A percentile compares a stretch with the other conserved stretches of the same genome.
These are phyloP conservation scores for Saccharum officinarum DNA, from an alignment of 176 grass and related monocot species.

Conservation along the genomic window DNA sequence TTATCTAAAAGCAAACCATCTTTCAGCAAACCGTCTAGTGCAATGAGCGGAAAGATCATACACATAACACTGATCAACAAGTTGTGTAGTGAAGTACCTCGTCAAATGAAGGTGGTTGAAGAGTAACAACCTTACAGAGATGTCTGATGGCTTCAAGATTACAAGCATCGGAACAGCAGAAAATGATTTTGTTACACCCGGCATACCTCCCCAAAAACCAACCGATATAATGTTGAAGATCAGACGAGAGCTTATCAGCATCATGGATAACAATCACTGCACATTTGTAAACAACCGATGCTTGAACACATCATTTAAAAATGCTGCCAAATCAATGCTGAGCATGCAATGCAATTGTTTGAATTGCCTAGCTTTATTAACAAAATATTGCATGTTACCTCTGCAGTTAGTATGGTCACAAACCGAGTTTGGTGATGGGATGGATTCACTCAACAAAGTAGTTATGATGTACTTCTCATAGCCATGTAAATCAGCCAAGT, in stretches of 20 bases:
- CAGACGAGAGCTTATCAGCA: constrained; percentile 58
- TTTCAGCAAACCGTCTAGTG: neutral
- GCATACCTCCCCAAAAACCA: constrained; percentile 67
- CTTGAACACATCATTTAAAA: neutral
- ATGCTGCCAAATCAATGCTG: neutral
- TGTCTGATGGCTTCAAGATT: constrained; percentile 58
- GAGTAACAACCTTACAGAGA: constrained; percentile 54
- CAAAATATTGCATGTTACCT: constrained; percentile 39
- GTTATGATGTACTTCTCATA: constrained; percentile 67
- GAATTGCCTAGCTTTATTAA: neutral
- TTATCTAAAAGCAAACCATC: constrained; percentile 44
- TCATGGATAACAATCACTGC: constrained; percentile 59
- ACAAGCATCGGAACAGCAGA: constrained; percentile 62
- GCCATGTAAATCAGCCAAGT: constrained; percentile 64
- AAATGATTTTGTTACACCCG: constrained; percentile 59
- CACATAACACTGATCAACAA: neutral
- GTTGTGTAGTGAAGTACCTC: constrained; percentile 45
- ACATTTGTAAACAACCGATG: neutral
- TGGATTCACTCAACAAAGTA: constrained; percentile 57
- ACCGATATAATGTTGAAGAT: constrained; percentile 60
- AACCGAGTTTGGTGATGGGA: constrained; percentile 28
- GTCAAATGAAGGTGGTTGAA: constrained; percentile 53
- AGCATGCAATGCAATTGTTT: neutral
- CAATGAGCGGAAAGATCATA: neutral
- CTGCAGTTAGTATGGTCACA: constrained; percentile 46